Evolutionary conservation across 306 rosid genomes (phyloP).

Genomic region (Trichosanthes truncata): DNA sequence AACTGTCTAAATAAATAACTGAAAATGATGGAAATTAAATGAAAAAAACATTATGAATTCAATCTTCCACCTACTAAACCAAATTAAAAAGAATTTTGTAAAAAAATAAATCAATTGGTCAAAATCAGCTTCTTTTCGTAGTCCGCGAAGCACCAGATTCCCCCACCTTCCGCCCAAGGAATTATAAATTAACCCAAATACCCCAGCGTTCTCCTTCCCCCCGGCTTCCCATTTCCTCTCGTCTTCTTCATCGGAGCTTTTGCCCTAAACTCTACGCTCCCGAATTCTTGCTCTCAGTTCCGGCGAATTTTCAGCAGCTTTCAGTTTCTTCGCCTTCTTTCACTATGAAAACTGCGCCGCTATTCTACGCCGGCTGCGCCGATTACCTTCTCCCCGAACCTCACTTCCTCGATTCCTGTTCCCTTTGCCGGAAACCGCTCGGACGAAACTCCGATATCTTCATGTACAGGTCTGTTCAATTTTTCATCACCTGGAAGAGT

Average conservation of each 20-base stretch:
- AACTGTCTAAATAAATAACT: neutral
- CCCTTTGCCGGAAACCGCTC: constrained; percentile 62
- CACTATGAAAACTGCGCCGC: constrained; percentile 38
- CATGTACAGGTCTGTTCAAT: constrained; percentile 68
- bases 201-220: neutral
- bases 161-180: neutral
- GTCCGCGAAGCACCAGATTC: neutral
- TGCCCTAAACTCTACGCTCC: neutral
- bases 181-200: neutral
- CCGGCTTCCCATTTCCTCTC: neutral
- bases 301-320: neutral
- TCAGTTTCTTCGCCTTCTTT: neutral
- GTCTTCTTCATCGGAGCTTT: neutral
- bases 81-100: neutral
- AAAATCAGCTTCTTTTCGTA: neutral
- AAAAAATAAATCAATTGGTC: neutral
- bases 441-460: constrained; percentile 63
- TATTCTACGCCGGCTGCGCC: constrained; percentile 36
- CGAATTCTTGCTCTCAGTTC: neutral
- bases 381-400: constrained; percentile 35
- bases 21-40: neutral
- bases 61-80: neutral
- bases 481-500: neutral
- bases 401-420: constrained; percentile 84
- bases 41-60: neutral